Evolutionary conservation across 345 rosid species (phyloP).

Genomic region (Populus alba): DNA sequence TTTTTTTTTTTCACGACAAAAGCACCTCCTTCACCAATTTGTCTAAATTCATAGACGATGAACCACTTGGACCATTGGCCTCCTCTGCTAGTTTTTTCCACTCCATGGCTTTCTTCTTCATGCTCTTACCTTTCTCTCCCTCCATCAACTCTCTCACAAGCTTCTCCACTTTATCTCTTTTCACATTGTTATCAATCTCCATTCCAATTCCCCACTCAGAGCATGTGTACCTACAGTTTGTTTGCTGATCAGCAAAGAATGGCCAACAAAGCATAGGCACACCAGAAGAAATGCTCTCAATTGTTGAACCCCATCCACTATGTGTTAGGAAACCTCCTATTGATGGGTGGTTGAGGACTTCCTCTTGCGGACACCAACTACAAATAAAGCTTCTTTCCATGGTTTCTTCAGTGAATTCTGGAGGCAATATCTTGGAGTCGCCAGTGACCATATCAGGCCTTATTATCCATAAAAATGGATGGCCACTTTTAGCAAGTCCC

Average conservation of each 20-base stretch:
- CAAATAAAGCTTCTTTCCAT: no score
- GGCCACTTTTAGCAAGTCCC: no score
- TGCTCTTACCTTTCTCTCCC: no score
- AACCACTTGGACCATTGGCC: not conserved
- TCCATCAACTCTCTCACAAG: no score
- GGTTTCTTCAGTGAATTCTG: no score
- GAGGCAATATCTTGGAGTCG: no score
- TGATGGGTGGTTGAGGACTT: no score
- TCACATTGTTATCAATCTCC: constrained; percentile 2
- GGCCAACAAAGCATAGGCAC: constrained; percentile 23
- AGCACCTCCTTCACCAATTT: not conserved
- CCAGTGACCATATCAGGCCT: no score
- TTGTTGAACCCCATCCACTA: constrained; percentile 10
- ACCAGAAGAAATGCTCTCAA: constrained; percentile 10
- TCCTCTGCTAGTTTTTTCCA: no score
- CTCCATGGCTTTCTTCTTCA: no score
- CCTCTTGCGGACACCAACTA: no score
- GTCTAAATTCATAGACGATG: constrained; percentile 2
- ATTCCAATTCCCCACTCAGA: constrained; percentile 17
- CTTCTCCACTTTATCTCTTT: not conserved
- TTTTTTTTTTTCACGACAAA: not conserved
- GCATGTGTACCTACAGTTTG: not conserved
- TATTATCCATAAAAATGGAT: no score
- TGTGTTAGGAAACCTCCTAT: not conserved
- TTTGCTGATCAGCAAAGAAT: constrained; percentile 13